Evolutionary conservation across 495 filamentous ascomycete genomes (phyloP), one percentile per base, ranked within the genome.

Genomic region (Trichoderma gamsii): DNA sequence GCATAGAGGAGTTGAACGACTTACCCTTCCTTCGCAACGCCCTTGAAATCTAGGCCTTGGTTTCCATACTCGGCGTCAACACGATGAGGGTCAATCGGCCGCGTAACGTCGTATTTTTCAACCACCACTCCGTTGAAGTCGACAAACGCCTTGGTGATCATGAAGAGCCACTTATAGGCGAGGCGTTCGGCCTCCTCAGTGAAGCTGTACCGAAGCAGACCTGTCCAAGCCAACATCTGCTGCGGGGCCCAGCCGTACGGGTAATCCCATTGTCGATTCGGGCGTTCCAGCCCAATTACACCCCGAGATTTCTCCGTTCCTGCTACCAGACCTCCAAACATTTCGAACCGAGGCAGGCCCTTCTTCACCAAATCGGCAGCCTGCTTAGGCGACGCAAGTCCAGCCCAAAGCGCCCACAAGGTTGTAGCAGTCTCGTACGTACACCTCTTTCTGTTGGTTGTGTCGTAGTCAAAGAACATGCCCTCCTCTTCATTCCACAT

Each of bases 41-140:
- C 93, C 77, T 92, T 94, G 83, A 99, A 97, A 72, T 96, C 90
- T 25, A 88, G 77, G 1, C 95, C 95, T 76, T 99, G 95, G 74
- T 99, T 99, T 2, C 95, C 95, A 75, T 99, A 99, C 78, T 99
- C 95, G 68, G 95, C 95, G 74, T 92, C 90, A 9, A 99, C 95
- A 27, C 89, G 87, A 75, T 98, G 95, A 32, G 95, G 91, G 72
- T 94, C 92, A 71, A 93, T 86, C 27, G 87, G 87, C 66, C 91
- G 80, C 63, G 95, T 98, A 61, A 99, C 95, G 78, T 99, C 91
- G 80, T 99, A 99, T 77, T 99, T 99, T 80, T 99, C 95, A 0
- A 97, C 95, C 23, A 99, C 93, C 38, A 97, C 92, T 25, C 95
- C 95, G 72, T 97, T 97, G 82, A 93, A 98, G 73, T 99, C 93